Percentiles rank a stretch among this genome's conserved stretches.
Evolutionary conservation across 2,329 filamentous ascomycete species (phyloP).

Genomic region (Exophiala lecanii-corni): DNA sequence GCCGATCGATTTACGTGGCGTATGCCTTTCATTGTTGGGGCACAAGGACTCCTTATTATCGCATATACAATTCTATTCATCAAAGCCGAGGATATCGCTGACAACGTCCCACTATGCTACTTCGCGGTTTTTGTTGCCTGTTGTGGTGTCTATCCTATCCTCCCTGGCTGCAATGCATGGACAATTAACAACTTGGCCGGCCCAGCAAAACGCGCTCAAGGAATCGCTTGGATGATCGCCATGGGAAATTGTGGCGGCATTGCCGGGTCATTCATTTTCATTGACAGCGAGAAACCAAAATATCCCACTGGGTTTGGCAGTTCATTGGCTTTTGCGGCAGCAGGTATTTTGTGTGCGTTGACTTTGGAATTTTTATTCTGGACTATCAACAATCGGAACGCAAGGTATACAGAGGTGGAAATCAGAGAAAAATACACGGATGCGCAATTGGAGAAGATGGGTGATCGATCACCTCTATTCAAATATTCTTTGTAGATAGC

Average conservation of each 20-base stretch:
- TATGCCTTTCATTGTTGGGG: slow-evolving; percentile 37
- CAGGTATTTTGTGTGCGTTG: slow-evolving; percentile 26
- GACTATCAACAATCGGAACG: slow-evolving; percentile 34
- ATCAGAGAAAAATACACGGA: slow-evolving; percentile 33
- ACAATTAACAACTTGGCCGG: slow-evolving; percentile 38
- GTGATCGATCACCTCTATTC: slow-evolving; percentile 37
- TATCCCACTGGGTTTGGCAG: slow-evolving; percentile 35
- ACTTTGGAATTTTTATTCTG: slow-evolving; percentile 30
- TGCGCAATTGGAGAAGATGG: slow-evolving; percentile 34
- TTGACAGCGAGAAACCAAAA: slow-evolving; percentile 29
- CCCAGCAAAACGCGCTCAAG: slow-evolving; percentile 39
- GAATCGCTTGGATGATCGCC: slow-evolving; percentile 40
- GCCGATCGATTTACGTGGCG: slow-evolving; percentile 38
- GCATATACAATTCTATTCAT: slow-evolving; percentile 36
- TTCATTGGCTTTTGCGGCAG: slow-evolving; percentile 29
- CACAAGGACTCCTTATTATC: slow-evolving; percentile 34
- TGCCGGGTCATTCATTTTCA: slow-evolving; percentile 34
- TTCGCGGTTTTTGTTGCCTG: slow-evolving; percentile 44
- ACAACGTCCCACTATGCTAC: slow-evolving; percentile 41
- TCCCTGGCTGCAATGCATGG: slow-evolving; percentile 41
- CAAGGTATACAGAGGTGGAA: slow-evolving; percentile 32
- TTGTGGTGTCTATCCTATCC: slow-evolving; percentile 42
- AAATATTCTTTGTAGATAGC: slow-evolving; percentile 29
- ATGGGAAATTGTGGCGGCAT: slow-evolving; percentile 38
- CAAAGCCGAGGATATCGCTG: slow-evolving; percentile 35